Conservation (phyloP, 2,329 filamentous ascomycete genomes). For the Ascochyta lentis region DNA sequence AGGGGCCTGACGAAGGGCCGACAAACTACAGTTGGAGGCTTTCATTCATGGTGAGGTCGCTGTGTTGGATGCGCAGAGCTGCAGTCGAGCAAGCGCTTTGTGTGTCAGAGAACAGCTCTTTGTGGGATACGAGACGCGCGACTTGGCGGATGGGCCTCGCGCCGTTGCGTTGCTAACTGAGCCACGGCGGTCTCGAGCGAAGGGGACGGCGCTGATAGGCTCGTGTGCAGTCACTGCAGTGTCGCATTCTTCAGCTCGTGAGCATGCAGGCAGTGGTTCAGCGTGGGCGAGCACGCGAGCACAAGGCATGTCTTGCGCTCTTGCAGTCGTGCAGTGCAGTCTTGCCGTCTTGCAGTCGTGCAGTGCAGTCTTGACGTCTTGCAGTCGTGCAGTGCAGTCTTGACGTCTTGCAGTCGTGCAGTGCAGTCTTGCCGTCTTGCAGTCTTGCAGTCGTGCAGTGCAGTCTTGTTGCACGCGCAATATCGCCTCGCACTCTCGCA, state of each 20-base stretch:
- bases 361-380: background rate
- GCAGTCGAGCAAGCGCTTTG: constrained; percentile 11
- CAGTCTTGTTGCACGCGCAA: background rate
- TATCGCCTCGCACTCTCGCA: background rate
- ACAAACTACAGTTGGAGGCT: background rate
- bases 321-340: constrained; percentile 6
- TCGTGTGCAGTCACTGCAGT: constrained; percentile 8
- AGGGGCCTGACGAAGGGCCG: background rate
- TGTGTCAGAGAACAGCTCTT: background rate
- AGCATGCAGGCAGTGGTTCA: constrained; percentile 16
- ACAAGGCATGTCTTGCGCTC: constrained; percentile 14
- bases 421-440: background rate
- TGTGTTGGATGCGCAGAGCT: background rate
- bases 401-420: background rate
- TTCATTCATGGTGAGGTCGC: background rate
- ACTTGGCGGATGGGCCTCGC: constrained; percentile 11
- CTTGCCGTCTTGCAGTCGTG: constrained; percentile 9
- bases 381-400: background rate
- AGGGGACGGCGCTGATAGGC: constrained; percentile 22
- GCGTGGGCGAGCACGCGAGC: constrained; percentile 25
- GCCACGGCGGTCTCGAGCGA: constrained; percentile 21
- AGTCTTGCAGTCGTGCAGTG: constrained; percentile 6
- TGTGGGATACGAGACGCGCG: constrained; percentile 11
- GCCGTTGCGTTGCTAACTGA: constrained; percentile 12
- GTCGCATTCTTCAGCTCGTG: constrained; percentile 33